Conservation (phyloP, 192 early-diverging fungal genomes). For the Gonapodya sp. region DNA sequence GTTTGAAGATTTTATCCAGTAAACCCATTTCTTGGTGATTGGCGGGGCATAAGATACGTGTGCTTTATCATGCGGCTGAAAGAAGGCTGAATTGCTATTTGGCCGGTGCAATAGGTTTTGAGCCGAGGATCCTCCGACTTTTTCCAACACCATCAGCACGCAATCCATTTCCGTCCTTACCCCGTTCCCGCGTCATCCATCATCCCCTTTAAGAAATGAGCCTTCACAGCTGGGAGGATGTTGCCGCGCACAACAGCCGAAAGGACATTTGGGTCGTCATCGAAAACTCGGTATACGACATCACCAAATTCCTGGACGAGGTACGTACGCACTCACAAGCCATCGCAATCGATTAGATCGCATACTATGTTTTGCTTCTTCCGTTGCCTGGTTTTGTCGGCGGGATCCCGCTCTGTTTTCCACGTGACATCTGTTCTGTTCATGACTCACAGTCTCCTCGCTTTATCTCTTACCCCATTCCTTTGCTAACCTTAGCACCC, state of each 20-base stretch:
- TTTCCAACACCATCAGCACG: too few species aligned
- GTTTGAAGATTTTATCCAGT: neutral
- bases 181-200: too few species aligned
- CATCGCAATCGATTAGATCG: neutral
- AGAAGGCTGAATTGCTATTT: too few species aligned
- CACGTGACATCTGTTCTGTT: too few species aligned
- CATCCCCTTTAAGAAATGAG: too few species aligned
- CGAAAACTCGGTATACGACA: constrained; percentile 68
- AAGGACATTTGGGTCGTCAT: constrained; percentile 74
- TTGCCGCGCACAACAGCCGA: constrained; percentile 60
- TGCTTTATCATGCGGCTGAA: too few species aligned
- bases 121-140: too few species aligned
- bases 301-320: constrained; percentile 70
- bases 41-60: too few species aligned
- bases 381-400: neutral
- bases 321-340: constrained; percentile 20
- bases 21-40: neutral
- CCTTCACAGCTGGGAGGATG: constrained; percentile 53
- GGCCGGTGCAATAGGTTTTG: too few species aligned
- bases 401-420: neutral
- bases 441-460: too few species aligned
- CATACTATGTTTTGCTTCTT: neutral
- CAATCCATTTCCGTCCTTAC: too few species aligned
- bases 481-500: constrained; percentile 62
- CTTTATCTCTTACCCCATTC: neutral